phyloP scores from a whole-genome alignment of 257 asterid genomes.

The Solanum medicagineum region DNA sequence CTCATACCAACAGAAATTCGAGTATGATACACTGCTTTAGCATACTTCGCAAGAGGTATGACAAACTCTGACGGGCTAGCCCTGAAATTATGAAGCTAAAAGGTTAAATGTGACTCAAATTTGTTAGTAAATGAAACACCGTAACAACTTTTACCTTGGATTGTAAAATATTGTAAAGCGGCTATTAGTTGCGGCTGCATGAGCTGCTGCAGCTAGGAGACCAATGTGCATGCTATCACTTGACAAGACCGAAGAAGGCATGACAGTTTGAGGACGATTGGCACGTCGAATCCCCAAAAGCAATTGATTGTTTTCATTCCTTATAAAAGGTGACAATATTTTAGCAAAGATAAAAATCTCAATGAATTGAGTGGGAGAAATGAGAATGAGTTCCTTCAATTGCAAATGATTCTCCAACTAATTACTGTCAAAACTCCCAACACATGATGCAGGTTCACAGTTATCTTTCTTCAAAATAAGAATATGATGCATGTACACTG shows the following conservation, averaged over 20 bases:
- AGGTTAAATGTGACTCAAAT: background rate
- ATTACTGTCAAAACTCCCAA: background rate
- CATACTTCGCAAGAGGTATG: constrained; percentile 81
- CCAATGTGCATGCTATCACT: constrained; percentile 98
- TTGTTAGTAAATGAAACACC: background rate
- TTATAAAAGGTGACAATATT: constrained; percentile 5
- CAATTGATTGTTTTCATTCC: constrained; percentile 84
- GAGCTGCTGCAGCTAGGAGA: constrained; percentile 97
- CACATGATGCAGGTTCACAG: background rate
- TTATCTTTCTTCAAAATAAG: background rate
- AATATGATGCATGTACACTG: background rate
- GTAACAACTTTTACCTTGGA: constrained; percentile 46
- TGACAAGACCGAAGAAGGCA: constrained; percentile 89
- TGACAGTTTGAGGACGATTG: constrained; percentile 71
- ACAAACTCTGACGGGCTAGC: constrained; percentile 89
- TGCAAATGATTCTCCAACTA: background rate
- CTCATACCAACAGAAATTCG: constrained; percentile 93
- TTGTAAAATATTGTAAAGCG: constrained; percentile 82
- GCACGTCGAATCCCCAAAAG: constrained; percentile 87
- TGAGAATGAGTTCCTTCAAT: background rate
- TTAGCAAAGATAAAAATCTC: background rate
- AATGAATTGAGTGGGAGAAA: background rate
- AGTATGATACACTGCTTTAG: constrained; percentile 76
- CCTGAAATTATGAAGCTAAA: constrained; percentile 31
- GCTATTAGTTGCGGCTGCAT: constrained; percentile 86